Base-by-base conservation (phyloP, 2,329 filamentous ascomycete genomes). In the Ilyonectria destructans region DNA sequence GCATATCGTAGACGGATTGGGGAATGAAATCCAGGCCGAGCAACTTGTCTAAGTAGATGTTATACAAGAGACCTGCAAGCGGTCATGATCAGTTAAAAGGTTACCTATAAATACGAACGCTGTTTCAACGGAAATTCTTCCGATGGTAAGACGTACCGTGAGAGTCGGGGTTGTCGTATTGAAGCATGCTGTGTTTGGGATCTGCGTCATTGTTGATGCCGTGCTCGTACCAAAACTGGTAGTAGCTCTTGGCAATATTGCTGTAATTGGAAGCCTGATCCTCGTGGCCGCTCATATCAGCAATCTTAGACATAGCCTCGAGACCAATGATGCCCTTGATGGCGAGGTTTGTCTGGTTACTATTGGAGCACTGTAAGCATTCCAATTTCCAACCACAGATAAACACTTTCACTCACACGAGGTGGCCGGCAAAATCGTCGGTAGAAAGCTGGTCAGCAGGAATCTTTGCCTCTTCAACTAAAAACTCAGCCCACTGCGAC, bases 251-350 rank as follows among this genome's bases (percentile, higher is more conserved):
- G 85, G 92, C 92, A 6, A 92, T 90, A n/a, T 77, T 71, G 8
- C 85, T 85, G 79, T 90, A 95, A 69, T 89, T 85, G 49, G 87
- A 82, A 54, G 84, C 85, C 64, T 93, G 88, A 8, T 82, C 83
- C 0, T 82, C 75, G 54, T 92, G 85, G 46, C 88, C 90, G 12
- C 90, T 87, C 3, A 91, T 80, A 26, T 86, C 83, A 1, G 93
- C 88, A 26, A 96, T 86, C 71, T 91, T 86, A 65, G 90, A 89
- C 91, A 96, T 95, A 61, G 93, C 93, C 76, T 92, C 90, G 79
- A 96, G 92, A 9, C 92, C 93, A 63, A 96, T 90, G 72, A 96
- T 95, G 49, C 93, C 93, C 81, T 96, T 96, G 68, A 96, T 85
- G 0, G 93, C 93, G 23, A 96, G 85, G 76, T 96, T 95, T 2